phyloP scores from a whole-genome alignment of 106 monocot species.

The Iris macrosiphon region DNA sequence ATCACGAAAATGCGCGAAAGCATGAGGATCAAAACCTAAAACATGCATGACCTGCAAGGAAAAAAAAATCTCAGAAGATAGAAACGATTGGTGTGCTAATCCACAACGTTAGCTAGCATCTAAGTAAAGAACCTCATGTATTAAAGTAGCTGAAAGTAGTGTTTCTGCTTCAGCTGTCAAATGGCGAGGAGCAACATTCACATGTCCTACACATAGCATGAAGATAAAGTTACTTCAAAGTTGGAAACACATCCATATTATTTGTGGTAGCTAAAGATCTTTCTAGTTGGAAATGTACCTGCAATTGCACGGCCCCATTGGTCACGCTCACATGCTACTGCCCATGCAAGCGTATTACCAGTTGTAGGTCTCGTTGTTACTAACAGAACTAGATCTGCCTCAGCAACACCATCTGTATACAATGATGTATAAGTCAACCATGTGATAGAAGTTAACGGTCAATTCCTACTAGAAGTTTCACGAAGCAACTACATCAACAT shows the following conservation, averaged over 20 bases:
- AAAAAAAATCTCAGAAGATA: slow-evolving; percentile 12
- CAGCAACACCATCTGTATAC: slow-evolving; percentile 78
- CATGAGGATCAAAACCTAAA: slow-evolving; percentile 99
- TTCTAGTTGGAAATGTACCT: slow-evolving; percentile 27
- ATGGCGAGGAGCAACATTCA: slow-evolving; percentile 99
- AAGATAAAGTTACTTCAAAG: neutral
- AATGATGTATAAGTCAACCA: slow-evolving; percentile 2
- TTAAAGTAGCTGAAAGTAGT: slow-evolving; percentile 92
- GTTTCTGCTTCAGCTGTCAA: slow-evolving; percentile 93
- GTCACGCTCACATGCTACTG: slow-evolving; percentile 97
- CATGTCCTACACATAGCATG: slow-evolving; percentile 52
- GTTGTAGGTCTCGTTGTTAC: slow-evolving; percentile 97
- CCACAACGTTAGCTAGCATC: neutral
- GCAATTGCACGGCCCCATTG: slow-evolving; percentile 99
- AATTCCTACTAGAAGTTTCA: neutral
- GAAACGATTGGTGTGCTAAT: too few species aligned
- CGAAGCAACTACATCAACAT: neutral
- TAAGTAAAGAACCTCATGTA: slow-evolving; percentile 94
- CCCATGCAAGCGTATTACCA: slow-evolving; percentile 99
- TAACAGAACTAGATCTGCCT: slow-evolving; percentile 91
- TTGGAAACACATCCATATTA: slow-evolving; percentile 3
- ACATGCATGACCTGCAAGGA: slow-evolving; percentile 95
- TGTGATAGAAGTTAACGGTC: neutral
- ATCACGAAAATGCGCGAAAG: slow-evolving; percentile 96
- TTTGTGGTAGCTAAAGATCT: neutral